Evolutionary conservation across 176 grass and related monocot species (phyloP).

Genomic region (Poa annua): DNA sequence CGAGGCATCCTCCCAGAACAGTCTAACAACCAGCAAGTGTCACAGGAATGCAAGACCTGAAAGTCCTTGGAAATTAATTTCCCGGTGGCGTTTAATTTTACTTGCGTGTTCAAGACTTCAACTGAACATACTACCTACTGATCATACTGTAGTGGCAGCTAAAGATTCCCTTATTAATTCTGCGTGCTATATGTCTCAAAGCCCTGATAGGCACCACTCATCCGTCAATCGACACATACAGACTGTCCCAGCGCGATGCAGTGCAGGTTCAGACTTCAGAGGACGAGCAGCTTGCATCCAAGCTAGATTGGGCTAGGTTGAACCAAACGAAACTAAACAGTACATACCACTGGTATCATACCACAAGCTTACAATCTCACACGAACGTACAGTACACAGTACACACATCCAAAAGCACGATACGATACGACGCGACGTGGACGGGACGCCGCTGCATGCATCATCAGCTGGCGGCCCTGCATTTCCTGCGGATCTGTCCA

Average conservation of each 20-base stretch:
- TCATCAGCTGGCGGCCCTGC: slow-evolving; percentile 58
- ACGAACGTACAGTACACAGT: slow-evolving; percentile 5
- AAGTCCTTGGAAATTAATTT: slow-evolving; percentile 10
- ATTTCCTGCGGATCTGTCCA: slow-evolving; percentile 71
- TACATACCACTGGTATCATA: no score
- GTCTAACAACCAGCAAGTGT: background rate
- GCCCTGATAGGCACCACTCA: background rate
- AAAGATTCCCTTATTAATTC: background rate
- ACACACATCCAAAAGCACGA: background rate
- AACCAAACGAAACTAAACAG: slow-evolving; percentile 36
- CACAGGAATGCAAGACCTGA: background rate
- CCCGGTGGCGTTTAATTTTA: slow-evolving; percentile 17
- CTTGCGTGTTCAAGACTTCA: slow-evolving; percentile 43
- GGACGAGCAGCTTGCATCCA: background rate
- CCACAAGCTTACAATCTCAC: background rate
- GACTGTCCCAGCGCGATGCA: background rate
- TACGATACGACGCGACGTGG: background rate
- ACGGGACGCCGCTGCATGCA: background rate
- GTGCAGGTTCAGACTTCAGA: slow-evolving; percentile 3
- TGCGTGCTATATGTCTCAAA: background rate
- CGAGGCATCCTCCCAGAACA: slow-evolving; percentile 39
- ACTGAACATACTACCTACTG: background rate
- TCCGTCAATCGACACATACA: background rate
- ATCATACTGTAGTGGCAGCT: slow-evolving; percentile 15
- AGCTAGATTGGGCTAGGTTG: background rate